Evolutionary conservation across 2,329 filamentous ascomycete species (phyloP), one percentile per base, ranked within the genome.

Genomic region (Fusarium sp.): DNA sequence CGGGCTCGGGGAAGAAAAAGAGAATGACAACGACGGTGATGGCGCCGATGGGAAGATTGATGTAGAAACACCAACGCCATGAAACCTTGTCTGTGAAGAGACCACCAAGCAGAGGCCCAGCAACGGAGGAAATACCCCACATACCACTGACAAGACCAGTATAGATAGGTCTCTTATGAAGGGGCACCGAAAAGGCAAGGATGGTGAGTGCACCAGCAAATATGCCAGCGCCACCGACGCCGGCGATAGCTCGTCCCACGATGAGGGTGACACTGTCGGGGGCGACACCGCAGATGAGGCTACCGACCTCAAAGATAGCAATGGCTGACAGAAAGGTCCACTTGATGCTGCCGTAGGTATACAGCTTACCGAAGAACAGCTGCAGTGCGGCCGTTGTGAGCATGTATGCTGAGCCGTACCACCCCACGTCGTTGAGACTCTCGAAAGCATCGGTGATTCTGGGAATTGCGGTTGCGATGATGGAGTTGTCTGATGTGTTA

Each of bases 351-450:
- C 81, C 85, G 65, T 85, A 86, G 22, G 83, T 86, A 73, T 86
- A 87, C 47, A 86, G 70, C 61, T 84, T 85, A 39, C 83, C 83
- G 60, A 81, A 82, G 38, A 82, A 78, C 12, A 84, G 77, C 65
- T 85, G 83, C 22, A 85, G 80, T 3, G 83, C 81, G 35, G 82
- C 79, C 9, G 81, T 80, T 7, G 84, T 84, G 36, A 86, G 81
- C 70, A 85, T 79, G 70, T 85, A 85, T 45, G 84, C 81, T 11
- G 77, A 83, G 6, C 84, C 86, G 66, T 88, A 88, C 86, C 87
- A 88, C 52, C 84, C 85, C 17, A 88, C 83, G 62, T 88, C 85
- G 13, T 82, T 79, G 12, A 87, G 79, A 54, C 84, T 82, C 31
- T 83, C 79, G 76, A 85, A 84, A 20, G 83, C 79, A 66, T 83